phyloP scores from a whole-genome alignment of 192 early-diverging fungal genomes.

The Endogone sp. region DNA sequence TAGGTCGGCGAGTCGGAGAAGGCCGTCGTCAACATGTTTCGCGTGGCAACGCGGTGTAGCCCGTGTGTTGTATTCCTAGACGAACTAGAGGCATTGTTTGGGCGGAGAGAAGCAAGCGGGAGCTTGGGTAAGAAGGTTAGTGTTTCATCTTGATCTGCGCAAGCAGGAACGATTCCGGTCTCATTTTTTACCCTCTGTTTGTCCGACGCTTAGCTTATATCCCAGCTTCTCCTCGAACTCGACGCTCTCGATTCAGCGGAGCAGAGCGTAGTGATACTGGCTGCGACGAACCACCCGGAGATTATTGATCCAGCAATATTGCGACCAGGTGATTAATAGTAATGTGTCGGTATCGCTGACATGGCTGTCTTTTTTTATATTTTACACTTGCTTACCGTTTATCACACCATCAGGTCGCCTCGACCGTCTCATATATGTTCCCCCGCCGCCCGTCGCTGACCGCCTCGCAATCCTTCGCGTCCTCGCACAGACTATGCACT shows the following conservation, averaged over 20 bases:
- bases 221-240: conserved; percentile 77
- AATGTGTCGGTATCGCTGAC: too few species aligned
- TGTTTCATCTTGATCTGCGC: too few species aligned
- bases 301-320: conserved; percentile 74
- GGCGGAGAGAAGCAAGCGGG: conserved; percentile 60
- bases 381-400: too few species aligned
- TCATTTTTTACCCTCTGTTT: not conserved
- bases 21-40: conserved; percentile 72
- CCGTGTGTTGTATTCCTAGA: conserved; percentile 92
- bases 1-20: conserved; percentile 94
- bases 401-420: conserved; percentile 55
- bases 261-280: conserved; percentile 69
- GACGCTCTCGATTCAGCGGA: conserved; percentile 53
- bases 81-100: conserved; percentile 90
- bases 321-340: conserved; percentile 78
- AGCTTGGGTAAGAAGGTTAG: conserved; percentile 64
- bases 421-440: conserved; percentile 72
- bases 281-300: conserved; percentile 81
- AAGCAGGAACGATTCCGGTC: not conserved
- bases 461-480: conserved; percentile 64
- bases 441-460: conserved; percentile 51
- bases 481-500: conserved; percentile 23
- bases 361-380: too few species aligned
- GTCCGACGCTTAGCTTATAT: conserved; percentile 63
- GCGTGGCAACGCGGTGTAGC: conserved; percentile 57